These are phyloP conservation scores for Botrytis aclada DNA, from an alignment of 2,329 filamentous ascomycete genomes.

Conservation along the genomic window DNA sequence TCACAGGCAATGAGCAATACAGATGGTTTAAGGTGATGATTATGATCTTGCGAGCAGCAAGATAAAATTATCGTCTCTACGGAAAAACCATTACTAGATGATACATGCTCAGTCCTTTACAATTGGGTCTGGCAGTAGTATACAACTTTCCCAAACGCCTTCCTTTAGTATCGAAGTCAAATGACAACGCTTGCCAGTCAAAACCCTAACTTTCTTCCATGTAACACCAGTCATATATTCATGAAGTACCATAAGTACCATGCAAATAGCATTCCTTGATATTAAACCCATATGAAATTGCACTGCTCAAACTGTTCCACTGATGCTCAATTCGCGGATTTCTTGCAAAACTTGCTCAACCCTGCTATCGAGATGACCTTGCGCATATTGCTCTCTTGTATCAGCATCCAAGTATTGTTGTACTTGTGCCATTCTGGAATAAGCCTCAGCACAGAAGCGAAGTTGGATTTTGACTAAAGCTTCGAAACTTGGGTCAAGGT, in stretches of 20 bases:
- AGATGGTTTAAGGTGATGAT: background rate
- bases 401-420: constrained; percentile 97
- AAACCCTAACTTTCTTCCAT: constrained; percentile 8
- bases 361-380: constrained; percentile 83
- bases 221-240: constrained; percentile 15
- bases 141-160: constrained; percentile 13
- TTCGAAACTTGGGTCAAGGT: constrained; percentile 95
- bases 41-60: background rate
- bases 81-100: constrained; percentile 7
- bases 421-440: constrained; percentile 96
- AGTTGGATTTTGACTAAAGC: constrained; percentile 98
- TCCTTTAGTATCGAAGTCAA: constrained; percentile 13
- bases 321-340: constrained; percentile 95
- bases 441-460: constrained; percentile 95
- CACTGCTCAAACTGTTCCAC: constrained; percentile 57
- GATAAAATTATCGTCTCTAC: background rate
- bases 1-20: background rate
- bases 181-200: constrained; percentile 3
- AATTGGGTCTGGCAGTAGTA: background rate
- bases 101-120: constrained; percentile 12
- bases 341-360: constrained; percentile 97
- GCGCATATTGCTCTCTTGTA: constrained; percentile 92
- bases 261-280: constrained; percentile 13
- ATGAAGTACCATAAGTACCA: constrained; percentile 17
- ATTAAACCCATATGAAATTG: background rate